A percentile compares a stretch with the other conserved stretches of the same genome.
phyloP scores from a whole-genome alignment of 129 eudicot genomes.

The Lactuca sativa region DNA sequence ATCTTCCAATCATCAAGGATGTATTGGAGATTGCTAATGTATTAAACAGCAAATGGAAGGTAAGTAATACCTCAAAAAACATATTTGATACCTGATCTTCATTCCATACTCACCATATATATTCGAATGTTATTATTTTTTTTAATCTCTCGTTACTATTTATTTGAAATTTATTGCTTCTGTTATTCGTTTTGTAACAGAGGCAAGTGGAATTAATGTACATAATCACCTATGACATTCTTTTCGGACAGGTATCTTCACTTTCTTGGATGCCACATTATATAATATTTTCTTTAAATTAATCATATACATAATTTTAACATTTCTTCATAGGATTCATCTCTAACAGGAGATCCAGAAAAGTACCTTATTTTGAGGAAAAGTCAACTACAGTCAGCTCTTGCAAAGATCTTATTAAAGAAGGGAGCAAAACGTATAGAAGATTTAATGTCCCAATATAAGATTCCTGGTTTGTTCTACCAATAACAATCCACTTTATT shows the following conservation, averaged over 20 bases:
- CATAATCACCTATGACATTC: slow-evolving; percentile 76
- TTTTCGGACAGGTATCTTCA: slow-evolving; percentile 79
- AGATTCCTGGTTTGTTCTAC: slow-evolving; percentile 47
- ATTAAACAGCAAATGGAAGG: slow-evolving; percentile 94
- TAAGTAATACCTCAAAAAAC: slow-evolving; percentile 46
- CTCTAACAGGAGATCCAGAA: slow-evolving; percentile 83
- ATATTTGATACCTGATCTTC: neutral
- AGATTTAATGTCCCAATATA: slow-evolving; percentile 60
- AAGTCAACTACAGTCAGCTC: slow-evolving; percentile 67
- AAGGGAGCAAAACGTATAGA: slow-evolving; percentile 61
- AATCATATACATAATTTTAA: slow-evolving; percentile 21
- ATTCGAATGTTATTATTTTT: neutral
- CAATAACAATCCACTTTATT: neutral
- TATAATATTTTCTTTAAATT: slow-evolving; percentile 12
- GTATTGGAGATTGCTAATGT: slow-evolving; percentile 62
- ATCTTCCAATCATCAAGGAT: slow-evolving; percentile 81
- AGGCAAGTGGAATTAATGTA: slow-evolving; percentile 79
- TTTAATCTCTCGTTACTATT: neutral
- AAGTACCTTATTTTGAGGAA: slow-evolving; percentile 69
- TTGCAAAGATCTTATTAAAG: slow-evolving; percentile 62
- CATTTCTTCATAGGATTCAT: slow-evolving; percentile 47
- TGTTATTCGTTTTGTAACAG: slow-evolving; percentile 45
- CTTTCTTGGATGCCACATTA: neutral
- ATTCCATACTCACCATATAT: slow-evolving; percentile 4
- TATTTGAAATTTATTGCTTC: neutral